Evolutionary conservation across 2,329 filamentous ascomycete genomes (phyloP), one percentile per base, ranked within the genome.

Genomic region (Xylaria hypoxylon): DNA sequence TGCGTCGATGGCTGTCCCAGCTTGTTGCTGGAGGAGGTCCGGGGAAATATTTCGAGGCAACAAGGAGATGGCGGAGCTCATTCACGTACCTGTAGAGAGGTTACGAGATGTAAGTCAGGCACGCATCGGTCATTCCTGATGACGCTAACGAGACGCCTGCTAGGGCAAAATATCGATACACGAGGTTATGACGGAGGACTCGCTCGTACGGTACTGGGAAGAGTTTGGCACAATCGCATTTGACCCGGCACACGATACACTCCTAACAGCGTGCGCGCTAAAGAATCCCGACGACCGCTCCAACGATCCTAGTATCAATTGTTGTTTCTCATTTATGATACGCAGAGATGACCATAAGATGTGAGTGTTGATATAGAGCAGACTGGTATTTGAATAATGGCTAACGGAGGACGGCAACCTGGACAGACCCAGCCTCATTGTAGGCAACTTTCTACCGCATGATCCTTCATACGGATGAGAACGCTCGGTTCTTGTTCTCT

Each of bases 161-260:
- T 68, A 97, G 94, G 96, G 96, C 68, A 96, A 96, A 75, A 90
- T 98, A 70, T 93, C 96, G 13, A 87, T 99, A 53, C 96, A 99
- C 77, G 94, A 99, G 78, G 96, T 99, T 69, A 88, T 99, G 50
- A 94, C 93, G 2, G 96, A 99, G 81, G 93, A 97, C 68, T 96
- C 94, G 45, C 88, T 97, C 67, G 96, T 98, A 61, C 92, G 93
- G 74, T 99, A 99, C 76, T 99, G 96, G 96, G 96, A 99, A 80
- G 97, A 99, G 76, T 99, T 99, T 76, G 94, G 95, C 57, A 95
- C 94, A 5, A 98, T 99, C 74, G 96, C 96, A 10, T 99, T 99
- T 79, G 96, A 99, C 77, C 89, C 91, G 64, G 90, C 89, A 10
- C 96, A 98, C 77, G 97, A 99, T 78, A 96, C 95, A 24, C 93